Base-by-base conservation (phyloP, 495 filamentous ascomycete species). In the Cercophora newfieldiana region DNA sequence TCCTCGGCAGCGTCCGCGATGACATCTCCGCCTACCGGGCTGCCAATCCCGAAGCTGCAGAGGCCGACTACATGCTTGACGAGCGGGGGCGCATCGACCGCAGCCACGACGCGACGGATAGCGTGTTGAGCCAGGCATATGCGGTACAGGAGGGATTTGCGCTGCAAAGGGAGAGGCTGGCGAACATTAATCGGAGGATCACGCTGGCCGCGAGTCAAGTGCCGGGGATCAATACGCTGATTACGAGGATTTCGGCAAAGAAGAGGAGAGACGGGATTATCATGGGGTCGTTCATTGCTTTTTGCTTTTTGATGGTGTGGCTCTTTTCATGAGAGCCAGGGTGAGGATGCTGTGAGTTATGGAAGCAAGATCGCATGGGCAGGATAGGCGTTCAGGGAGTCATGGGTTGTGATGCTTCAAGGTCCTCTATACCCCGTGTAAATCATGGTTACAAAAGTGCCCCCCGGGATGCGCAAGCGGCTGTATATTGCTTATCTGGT, bases 181-280 rank as follows among this genome's bases (percentile, higher is more conserved):
- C 87, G 58, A 94, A 85, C 75, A 92, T 99, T 62, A 94, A 97
- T 74, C 79, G 94, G 63, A 83, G 94, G 67, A 97, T 98, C 74
- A 91, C 92, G 12, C 85, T 88, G 5, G 94, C 92, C 30, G 95
- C 94, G 53, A 90, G 91, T 71, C 89, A 94, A 73, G 89, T 99
- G 4, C 95, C 95, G 0, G 95, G 95, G 26, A 88, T 99, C 72
- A 98, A 98, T 77, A 87, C 88, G 61, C 82, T 99, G 77, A 97
- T 99, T 68, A 88, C 88, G 51, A 89, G 93, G 82, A 99, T 99
- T 71, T 94, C 93, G 67, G 89, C 90, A 65, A 96, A 96, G 84
- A 94, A 96, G 87, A 87, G 94, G 77, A 86, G 96, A 70, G 95
- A 99, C 82, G 93, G 93, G 56, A 88, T 99, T 60, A 96, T 99